These are phyloP conservation scores for Otatea glauca DNA, from an alignment of 176 grass and related monocot genomes.

Conservation along the genomic window DNA sequence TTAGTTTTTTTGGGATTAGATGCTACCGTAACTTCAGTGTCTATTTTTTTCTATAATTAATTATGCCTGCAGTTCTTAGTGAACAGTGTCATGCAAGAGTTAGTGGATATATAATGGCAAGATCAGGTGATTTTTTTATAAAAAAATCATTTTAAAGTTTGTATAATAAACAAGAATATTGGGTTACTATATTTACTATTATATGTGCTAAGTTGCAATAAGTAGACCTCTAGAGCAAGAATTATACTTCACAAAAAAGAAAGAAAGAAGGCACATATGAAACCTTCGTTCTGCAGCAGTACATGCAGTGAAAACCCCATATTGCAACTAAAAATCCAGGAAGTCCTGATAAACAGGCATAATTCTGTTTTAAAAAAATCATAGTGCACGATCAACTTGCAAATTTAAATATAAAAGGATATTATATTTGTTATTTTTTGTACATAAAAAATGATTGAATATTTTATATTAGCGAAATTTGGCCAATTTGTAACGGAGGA, in stretches of 20 bases:
- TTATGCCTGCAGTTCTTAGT: background rate
- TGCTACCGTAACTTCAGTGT: background rate
- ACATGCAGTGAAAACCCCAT: background rate
- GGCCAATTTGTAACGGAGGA: constrained; percentile 7
- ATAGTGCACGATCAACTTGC: background rate
- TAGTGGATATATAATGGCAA: background rate
- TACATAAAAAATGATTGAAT: background rate
- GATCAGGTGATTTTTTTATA: background rate
- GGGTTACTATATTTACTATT: background rate
- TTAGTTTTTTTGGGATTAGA: background rate
- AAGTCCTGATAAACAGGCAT: background rate
- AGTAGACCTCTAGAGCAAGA: background rate
- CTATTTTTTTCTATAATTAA: background rate
- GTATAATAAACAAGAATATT: background rate
- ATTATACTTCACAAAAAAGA: background rate
- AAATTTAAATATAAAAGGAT: background rate
- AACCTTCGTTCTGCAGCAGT: background rate
- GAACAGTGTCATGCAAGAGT: background rate
- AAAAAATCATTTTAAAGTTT: background rate
- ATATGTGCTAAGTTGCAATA: background rate
- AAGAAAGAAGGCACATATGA: background rate
- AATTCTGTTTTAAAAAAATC: background rate
- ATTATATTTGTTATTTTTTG: background rate
- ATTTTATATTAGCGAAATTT: background rate
- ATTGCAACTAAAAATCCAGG: background rate